phyloP scores from a whole-genome alignment of 2,329 filamentous ascomycete genomes.

The Zopfia rhizophila region DNA sequence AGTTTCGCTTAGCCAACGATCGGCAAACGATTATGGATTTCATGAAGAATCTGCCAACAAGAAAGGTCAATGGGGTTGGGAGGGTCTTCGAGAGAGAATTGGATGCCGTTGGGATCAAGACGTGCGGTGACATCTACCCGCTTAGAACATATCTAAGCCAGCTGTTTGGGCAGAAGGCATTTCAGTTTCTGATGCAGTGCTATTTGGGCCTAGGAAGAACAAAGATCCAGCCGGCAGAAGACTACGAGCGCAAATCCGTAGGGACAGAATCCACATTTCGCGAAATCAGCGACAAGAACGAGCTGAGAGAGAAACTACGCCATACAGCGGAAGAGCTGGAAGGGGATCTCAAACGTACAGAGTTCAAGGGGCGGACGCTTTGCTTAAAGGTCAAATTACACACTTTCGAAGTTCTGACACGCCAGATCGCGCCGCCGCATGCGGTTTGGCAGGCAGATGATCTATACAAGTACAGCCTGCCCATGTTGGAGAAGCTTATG shows the following conservation, averaged over 20 bases:
- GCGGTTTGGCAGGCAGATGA: conserved; percentile 80
- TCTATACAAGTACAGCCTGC: conserved; percentile 81
- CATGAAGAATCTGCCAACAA: conserved; percentile 82
- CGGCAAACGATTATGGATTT: conserved; percentile 82
- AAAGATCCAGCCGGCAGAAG: conserved; percentile 83
- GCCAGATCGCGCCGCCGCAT: conserved; percentile 79
- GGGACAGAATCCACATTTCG: conserved; percentile 93
- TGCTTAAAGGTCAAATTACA: conserved; percentile 94
- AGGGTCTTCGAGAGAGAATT: conserved; percentile 93
- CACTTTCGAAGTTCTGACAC: conserved; percentile 89
- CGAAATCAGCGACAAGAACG: conserved; percentile 75
- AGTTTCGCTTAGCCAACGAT: conserved; percentile 80
- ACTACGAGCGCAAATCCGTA: conserved; percentile 91
- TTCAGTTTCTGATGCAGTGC: conserved; percentile 83
- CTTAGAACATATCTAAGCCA: conserved; percentile 77
- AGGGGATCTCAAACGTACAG: conserved; percentile 80
- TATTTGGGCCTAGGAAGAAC: conserved; percentile 90
- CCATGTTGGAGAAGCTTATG: conserved; percentile 85
- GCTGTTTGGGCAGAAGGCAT: conserved; percentile 92
- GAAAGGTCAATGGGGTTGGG: conserved; percentile 96
- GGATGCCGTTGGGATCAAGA: conserved; percentile 85
- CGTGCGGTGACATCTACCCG: conserved; percentile 85
- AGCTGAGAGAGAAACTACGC: conserved; percentile 81
- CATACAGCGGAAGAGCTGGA: conserved; percentile 86
- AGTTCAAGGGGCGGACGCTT: conserved; percentile 89